Evolutionary conservation across 148 eudicot genomes (phyloP).

Genomic region (Simmondsia chinensis): DNA sequence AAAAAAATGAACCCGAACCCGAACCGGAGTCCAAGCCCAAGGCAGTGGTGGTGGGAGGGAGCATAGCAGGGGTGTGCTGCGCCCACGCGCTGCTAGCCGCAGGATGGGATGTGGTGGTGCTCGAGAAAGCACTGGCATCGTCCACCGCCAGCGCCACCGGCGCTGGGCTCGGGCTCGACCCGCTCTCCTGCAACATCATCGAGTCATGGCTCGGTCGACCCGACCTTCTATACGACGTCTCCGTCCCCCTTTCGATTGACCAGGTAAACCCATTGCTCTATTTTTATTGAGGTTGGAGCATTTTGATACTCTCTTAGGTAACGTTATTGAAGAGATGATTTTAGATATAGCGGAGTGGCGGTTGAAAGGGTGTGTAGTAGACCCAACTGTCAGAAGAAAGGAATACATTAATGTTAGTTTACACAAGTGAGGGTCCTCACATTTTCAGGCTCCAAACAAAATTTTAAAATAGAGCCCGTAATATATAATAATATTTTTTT

Average conservation of each 20-base stretch:
- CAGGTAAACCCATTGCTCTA: conserved; percentile 20
- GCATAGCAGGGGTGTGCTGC: conserved; percentile 61
- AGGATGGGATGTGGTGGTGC: conserved; percentile 69
- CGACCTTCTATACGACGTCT: conserved; percentile 19
- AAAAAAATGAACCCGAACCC: too few relatives aligned
- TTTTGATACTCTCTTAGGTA: too few relatives aligned
- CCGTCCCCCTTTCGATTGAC: conserved; percentile 52
- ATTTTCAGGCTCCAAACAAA: too few relatives aligned
- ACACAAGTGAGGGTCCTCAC: too few relatives aligned
- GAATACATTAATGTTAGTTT: too few relatives aligned
- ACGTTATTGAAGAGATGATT: too few relatives aligned
- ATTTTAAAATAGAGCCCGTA: too few relatives aligned
- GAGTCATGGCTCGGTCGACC: conserved; percentile 37
- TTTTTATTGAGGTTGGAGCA: not conserved
- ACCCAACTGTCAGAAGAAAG: too few relatives aligned
- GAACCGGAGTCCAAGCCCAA: conserved; percentile 15
- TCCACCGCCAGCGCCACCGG: conserved; percentile 67
- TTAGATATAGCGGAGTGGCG: too few relatives aligned
- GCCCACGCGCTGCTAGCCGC: conserved; percentile 59
- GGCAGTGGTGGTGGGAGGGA: conserved; percentile 82
- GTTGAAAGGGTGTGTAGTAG: too few relatives aligned
- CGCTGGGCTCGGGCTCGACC: conserved; percentile 74
- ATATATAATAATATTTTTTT: too few relatives aligned
- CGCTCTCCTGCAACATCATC: conserved; percentile 32
- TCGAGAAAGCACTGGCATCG: conserved; percentile 53